Evolutionary conservation across 169 alveolate species (phyloP), one percentile per base, ranked within the genome.

Genomic region (Plasmodium yoelii): DNA sequence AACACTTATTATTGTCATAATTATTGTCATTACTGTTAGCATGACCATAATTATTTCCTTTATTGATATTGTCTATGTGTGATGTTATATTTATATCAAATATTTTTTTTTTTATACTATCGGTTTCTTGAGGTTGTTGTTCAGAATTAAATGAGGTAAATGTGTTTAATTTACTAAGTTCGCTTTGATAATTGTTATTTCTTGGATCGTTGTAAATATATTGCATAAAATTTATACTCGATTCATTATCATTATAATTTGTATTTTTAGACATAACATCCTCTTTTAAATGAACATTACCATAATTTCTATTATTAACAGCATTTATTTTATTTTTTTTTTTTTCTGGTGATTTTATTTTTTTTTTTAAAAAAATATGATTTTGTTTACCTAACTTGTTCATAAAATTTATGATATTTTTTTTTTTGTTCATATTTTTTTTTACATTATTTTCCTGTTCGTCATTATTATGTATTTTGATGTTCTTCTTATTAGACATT

Each of bases 281-380:
- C 42, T 60, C 70, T 57, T 77, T 77, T 68, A 39, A 63, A 26
- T 55, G 5, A 49, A 9, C 4, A 44, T 44, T 51, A 26, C 22
- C 57, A 44, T 6, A 63, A 34, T 34, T 34, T 5, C 42, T 34
- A 34, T 34, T 34, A 34, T 5, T 34, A 7, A 34, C 5, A 34
- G 42, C 0, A 34, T 34, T 34, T 34, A 34, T 34, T 34, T 34
- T 34, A 34, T 3, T 34, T 34, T 34, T 34, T 0, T 34, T 34
- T 34, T 34, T 34, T 34, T 34, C 42, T 34, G 42, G 42, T 34
- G 42, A 34, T 34, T 34, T 34, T 34, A 3, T 34, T 34, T 34
- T 34, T 34, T 34, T 34, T 34, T 34, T 34, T 3, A 34, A 34
- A 56, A 64, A 4, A 39, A 69, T 10, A 22, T 34, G 5, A 51